Evolutionary conservation across 768 basidiomycete species (phyloP), one percentile per base, ranked within the genome.

Genomic region (Serendipita indica): DNA sequence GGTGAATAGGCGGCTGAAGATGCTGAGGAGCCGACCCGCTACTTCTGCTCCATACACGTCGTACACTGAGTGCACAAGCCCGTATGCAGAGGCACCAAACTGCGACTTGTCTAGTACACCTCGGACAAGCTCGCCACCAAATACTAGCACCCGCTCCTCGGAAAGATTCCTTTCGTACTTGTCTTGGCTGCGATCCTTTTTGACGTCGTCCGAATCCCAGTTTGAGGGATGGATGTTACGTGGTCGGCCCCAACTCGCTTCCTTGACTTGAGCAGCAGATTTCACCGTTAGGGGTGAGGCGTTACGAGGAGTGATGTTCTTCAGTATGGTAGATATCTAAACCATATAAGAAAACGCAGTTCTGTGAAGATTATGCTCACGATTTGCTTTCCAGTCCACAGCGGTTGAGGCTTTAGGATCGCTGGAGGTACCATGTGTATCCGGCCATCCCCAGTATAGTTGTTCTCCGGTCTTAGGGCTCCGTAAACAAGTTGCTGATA

Each of bases 341-440:
- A 34, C 49, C 10, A 28, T 35, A 46, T n/a, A n/a, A 28, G 22
- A 33, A 5, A 39, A 63, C 57, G 59, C 14, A 25, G n/a, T 33
- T 33, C 33, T 22, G 20, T 34, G 6, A 18, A 18, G 60, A 43
- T 20, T 30, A 46, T 10, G 68, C 83, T 70, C 65, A 94, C 90
- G 43, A 98, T 82, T 71, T 99, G 96, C 68, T 99, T 99, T 43
- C 96, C 96, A 0, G 94, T 98, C 96, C 96, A 99, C 46, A 94
- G 71, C 1, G 91, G 83, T 62, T 72, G 74, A 0, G 96, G 96
- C 69, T 84, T 90, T 86, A 88, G 91, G 57, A 99, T 84, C 3
- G 93, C 75, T 1, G 96, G 96, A 1, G 93, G 89, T 6, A 98
- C 69, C 3, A 90, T 97, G 57, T 80, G 66, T 49, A 99, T 73